Evolutionary conservation across 140 eudicot genomes (phyloP).

Genomic region (Eryngium alpinum): DNA sequence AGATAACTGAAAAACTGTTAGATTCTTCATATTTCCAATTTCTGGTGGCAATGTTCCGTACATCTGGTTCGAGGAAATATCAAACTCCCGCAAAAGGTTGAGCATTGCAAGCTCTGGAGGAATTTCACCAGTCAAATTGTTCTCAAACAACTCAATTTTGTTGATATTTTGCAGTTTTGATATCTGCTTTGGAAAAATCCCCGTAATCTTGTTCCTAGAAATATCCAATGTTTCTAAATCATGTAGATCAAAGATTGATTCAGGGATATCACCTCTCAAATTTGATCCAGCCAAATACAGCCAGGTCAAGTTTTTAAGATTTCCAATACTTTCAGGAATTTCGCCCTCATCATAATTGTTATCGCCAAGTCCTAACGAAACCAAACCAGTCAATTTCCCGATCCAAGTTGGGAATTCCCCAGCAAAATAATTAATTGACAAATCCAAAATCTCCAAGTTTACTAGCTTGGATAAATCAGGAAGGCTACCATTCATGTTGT

Average conservation of each 20-base stretch:
- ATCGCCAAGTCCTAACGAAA: constrained; percentile 51
- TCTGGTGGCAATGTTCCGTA: constrained; percentile 58
- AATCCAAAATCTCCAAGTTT: constrained; percentile 51
- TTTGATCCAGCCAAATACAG: constrained; percentile 48
- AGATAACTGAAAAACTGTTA: constrained; percentile 60
- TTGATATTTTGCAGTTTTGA: constrained; percentile 40
- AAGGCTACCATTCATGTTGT: constrained; percentile 53
- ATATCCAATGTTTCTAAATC: constrained; percentile 55
- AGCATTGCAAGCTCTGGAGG: constrained; percentile 55
- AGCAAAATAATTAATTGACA: constrained; percentile 54
- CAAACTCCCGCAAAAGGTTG: constrained; percentile 62
- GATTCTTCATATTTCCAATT: constrained; percentile 56
- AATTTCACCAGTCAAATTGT: constrained; percentile 67
- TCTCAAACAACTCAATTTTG: constrained; percentile 68
- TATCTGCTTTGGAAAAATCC: constrained; percentile 51
- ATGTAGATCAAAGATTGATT: constrained; percentile 48
- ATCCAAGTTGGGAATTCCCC: constrained; percentile 72
- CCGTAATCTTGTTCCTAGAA: constrained; percentile 49
- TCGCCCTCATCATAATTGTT: constrained; percentile 49
- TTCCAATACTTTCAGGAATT: constrained; percentile 59
- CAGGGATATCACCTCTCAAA: constrained; percentile 58
- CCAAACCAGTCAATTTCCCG: constrained; percentile 48
- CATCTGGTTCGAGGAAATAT: constrained; percentile 65
- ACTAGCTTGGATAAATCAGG: constrained; percentile 61
- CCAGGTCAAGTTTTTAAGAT: constrained; percentile 52